A percentile compares a stretch with the other conserved stretches of the same genome.
These are phyloP conservation scores for Rachicladosporium sp. DNA, from an alignment of 2,329 filamentous ascomycete genomes.

Conservation along the genomic window DNA sequence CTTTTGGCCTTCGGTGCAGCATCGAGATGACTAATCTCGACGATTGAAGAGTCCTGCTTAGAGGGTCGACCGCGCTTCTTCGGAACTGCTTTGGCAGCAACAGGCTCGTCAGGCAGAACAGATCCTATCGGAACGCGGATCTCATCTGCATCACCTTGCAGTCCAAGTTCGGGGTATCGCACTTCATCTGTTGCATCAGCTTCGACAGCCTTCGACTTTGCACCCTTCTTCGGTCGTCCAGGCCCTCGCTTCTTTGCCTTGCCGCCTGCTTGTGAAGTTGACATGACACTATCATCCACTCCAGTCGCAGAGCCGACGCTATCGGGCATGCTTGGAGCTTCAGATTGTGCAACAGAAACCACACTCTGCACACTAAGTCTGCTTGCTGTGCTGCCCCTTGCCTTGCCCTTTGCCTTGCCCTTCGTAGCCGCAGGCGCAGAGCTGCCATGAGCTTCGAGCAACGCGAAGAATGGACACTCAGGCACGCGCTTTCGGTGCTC, in stretches of 20 bases:
- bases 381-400: constrained; percentile 36
- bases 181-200: constrained; percentile 8
- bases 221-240: constrained; percentile 30
- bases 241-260: constrained; percentile 21
- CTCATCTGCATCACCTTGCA: constrained; percentile 9
- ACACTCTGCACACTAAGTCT: constrained; percentile 44
- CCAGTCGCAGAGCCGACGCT: constrained; percentile 16
- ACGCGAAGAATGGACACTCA: constrained; percentile 69
- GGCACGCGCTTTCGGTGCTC: constrained; percentile 74
- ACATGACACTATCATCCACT: constrained; percentile 47
- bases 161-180: constrained; percentile 10
- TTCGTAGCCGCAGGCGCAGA: constrained; percentile 7
- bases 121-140: constrained; percentile 4
- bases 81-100: constrained; percentile 8
- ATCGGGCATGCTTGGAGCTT: constrained; percentile 12
- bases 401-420: constrained; percentile 19
- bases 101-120: constrained; percentile 1
- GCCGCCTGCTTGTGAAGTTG: constrained; percentile 21
- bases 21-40: constrained; percentile 16
- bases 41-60: constrained; percentile 18
- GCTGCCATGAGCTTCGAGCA: constrained; percentile 38
- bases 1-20: constrained; percentile 16
- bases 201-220: constrained; percentile 8
- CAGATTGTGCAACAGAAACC: constrained; percentile 13
- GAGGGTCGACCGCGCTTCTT: constrained; percentile 10